Percentiles rank a stretch among this genome's conserved stretches.
Evolutionary conservation across 2,329 filamentous ascomycete genomes (phyloP).

Genomic region (Neonectria hederae): DNA sequence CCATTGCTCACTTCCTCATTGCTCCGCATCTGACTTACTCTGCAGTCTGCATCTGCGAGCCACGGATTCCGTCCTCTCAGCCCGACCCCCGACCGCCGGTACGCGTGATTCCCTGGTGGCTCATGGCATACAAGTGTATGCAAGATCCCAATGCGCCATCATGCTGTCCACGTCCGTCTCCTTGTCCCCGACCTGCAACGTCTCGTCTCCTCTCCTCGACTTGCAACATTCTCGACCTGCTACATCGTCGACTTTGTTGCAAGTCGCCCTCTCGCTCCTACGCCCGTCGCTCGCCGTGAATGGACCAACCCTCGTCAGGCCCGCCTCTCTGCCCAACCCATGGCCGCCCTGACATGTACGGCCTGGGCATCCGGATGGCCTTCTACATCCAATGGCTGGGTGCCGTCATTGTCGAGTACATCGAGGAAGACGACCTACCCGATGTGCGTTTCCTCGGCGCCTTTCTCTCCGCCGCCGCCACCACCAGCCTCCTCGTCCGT

Average conservation of each 20-base stretch:
- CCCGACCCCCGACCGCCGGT: background rate
- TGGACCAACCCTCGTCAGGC: conserved; percentile 9
- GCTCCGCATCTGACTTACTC: background rate
- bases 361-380: conserved; percentile 47
- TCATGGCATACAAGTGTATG: conserved; percentile 37
- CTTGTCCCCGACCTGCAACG: background rate
- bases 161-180: background rate
- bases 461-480: conserved; percentile 42
- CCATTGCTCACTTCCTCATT: background rate
- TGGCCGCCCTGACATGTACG: conserved; percentile 47
- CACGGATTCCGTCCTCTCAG: background rate
- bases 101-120: background rate
- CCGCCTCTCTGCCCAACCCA: conserved; percentile 36
- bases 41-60: background rate
- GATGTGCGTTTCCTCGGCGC: conserved; percentile 47
- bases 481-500: conserved; percentile 43
- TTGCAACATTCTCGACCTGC: background rate
- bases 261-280: background rate
- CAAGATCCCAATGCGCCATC: conserved; percentile 8
- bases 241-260: background rate
- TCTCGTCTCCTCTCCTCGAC: background rate
- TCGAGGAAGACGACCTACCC: conserved; percentile 41
- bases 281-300: conserved; percentile 4
- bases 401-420: conserved; percentile 44
- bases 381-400: conserved; percentile 52